phyloP scores from a whole-genome alignment of 106 monocot genomes.

The Apostasia shenzhenica region DNA sequence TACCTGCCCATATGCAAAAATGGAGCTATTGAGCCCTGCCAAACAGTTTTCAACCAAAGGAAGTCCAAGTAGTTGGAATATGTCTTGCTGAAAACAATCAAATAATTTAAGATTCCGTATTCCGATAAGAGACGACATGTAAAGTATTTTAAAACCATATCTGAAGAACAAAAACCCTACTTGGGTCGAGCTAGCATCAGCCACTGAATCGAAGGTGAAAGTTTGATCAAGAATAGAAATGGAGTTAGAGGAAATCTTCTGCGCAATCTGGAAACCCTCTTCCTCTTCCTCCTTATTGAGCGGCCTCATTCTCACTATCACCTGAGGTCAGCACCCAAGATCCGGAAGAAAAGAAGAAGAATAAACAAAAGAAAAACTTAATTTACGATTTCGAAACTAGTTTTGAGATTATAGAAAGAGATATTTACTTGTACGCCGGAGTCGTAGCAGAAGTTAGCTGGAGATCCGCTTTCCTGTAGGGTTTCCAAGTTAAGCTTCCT shows the following conservation, averaged over 20 bases:
- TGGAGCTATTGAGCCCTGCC: slow-evolving; percentile 95
- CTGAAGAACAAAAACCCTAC: slow-evolving; percentile 15
- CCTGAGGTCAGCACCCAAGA: slow-evolving; percentile 33
- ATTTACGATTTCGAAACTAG: neutral
- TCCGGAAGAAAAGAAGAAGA: neutral
- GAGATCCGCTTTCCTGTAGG: slow-evolving; percentile 12
- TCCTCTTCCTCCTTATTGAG: slow-evolving; percentile 57
- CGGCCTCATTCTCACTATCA: slow-evolving; percentile 79
- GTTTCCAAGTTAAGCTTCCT: slow-evolving; percentile 59
- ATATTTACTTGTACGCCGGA: slow-evolving; percentile 67
- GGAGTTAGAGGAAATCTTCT: slow-evolving; percentile 51
- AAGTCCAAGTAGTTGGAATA: slow-evolving; percentile 78
- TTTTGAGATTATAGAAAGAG: neutral
- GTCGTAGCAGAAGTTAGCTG: slow-evolving; percentile 27
- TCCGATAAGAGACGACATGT: neutral
- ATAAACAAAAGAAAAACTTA: neutral
- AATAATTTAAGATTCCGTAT: neutral
- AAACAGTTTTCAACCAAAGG: slow-evolving; percentile 98
- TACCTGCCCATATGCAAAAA: slow-evolving; percentile 99
- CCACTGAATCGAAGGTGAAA: slow-evolving; percentile 91
- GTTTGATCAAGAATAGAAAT: slow-evolving; percentile 70
- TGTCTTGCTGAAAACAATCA: slow-evolving; percentile 52
- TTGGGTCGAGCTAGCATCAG: slow-evolving; percentile 66
- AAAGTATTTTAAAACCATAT: neutral
- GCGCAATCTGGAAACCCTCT: slow-evolving; percentile 46